Evolutionary conservation across 805 yeast genomes (phyloP).

Genomic region (Barnettozyma pratensis): DNA sequence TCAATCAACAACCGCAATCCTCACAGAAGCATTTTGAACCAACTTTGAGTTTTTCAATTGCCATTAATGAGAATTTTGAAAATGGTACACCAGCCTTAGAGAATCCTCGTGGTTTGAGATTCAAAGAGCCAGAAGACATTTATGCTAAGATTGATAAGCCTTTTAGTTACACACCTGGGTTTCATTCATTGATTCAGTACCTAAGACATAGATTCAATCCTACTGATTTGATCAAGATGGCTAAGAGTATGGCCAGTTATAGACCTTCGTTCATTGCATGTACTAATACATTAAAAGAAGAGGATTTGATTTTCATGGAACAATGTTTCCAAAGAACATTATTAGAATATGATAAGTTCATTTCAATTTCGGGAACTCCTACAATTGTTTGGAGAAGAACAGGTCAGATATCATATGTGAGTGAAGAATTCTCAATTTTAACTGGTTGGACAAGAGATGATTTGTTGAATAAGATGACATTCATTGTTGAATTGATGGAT

Average conservation of each 20-base stretch:
- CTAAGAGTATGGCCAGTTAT: constrained; percentile 83
- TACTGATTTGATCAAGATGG: constrained; percentile 70
- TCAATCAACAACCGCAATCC: not conserved
- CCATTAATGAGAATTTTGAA: constrained; percentile 19
- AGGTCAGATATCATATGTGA: constrained; percentile 91
- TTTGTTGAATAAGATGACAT: constrained; percentile 59
- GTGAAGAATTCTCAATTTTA: constrained; percentile 85
- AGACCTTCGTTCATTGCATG: constrained; percentile 92
- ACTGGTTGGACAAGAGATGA: constrained; percentile 86
- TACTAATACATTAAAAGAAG: constrained; percentile 81
- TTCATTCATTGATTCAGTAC: constrained; percentile 74
- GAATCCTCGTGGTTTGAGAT: constrained; percentile 35
- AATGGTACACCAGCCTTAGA: constrained; percentile 1
- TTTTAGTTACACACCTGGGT: constrained; percentile 87
- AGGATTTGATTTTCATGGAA: constrained; percentile 91
- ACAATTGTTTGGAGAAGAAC: constrained; percentile 94
- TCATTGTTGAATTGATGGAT: constrained; percentile 78
- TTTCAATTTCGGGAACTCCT: constrained; percentile 85
- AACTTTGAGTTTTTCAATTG: constrained; percentile 25
- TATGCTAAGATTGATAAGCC: constrained; percentile 73
- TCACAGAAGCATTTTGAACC: constrained; percentile 1
- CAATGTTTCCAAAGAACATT: constrained; percentile 92
- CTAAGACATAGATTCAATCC: constrained; percentile 65
- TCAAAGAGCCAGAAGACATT: constrained; percentile 69
- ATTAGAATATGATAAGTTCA: constrained; percentile 81